Evolutionary conservation across 257 asterid species (phyloP), one percentile per base, ranked within the genome.

Genomic region (Striga asiatica): DNA sequence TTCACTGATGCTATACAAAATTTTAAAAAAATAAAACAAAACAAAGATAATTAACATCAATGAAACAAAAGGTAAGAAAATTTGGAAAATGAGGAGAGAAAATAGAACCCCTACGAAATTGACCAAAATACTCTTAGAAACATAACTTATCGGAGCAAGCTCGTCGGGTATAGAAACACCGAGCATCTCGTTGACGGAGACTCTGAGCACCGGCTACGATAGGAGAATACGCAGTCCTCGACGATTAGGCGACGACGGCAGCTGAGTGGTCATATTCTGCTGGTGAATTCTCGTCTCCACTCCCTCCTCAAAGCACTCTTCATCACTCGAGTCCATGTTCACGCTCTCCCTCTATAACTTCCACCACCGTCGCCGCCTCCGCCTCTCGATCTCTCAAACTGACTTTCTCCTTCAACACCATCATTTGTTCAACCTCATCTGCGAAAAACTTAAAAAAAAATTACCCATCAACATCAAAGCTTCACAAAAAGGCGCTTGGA

Each of bases 81-180:
- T n/a, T n/a, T n/a, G 31, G 24, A 3, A 21, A 23, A 46, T 1
- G 11, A 46, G 14, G 18, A n/a, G 31, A 59, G 18, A 50, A 21
- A 4, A 9, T 25, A 20, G 41, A 4, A 34, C 22, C 23, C 14
- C 0, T 10, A 28, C 56, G 9, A 51, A 62, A 5, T 31, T 38
- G 14, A 60, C 27, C 57, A 60, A 14, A 27, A 10, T 37, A 17
- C 34, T 51, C 14, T 2, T 28, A 62, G 17, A 2, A 21, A 2
- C 19, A 21, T 19, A n/a, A 27, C 70, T 17, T 62, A 79, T 88
- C 66, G 14, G 93, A 82, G 41, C 93, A 83, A 71, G 81, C 71
- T 74, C 78, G 78, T 58, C 81, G 76, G 85, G 93, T 18, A 82
- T 56, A 20, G 74, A 68, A 54, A 61, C 75, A 13, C 83, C 75